phyloP scores from a whole-genome alignment of 2,329 filamentous ascomycete species.

The Ophiostoma perfectum region DNA sequence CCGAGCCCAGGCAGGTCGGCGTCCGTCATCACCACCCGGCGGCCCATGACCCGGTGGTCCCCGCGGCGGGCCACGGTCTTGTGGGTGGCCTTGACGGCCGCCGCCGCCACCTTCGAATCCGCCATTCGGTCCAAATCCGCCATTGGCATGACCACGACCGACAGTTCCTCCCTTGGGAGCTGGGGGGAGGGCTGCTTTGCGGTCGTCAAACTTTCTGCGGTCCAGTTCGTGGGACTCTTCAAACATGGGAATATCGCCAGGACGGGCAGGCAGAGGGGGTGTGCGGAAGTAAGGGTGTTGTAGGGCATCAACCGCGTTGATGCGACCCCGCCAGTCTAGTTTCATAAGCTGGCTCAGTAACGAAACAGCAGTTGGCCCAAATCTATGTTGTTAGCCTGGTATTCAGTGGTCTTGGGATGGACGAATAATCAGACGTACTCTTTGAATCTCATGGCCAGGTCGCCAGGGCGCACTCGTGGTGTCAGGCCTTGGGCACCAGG shows the following conservation, averaged over 20 bases:
- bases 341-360: conserved; percentile 76
- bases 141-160: conserved; percentile 59
- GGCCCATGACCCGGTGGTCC: conserved; percentile 31
- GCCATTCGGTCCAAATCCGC: conserved; percentile 42
- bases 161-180: conserved; percentile 89
- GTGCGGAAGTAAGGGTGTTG: conserved; percentile 87
- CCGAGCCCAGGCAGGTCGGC: conserved; percentile 51
- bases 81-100: conserved; percentile 31
- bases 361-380: conserved; percentile 64
- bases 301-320: conserved; percentile 91
- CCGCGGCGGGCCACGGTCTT: conserved; percentile 14
- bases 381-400: conserved; percentile 30
- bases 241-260: conserved; percentile 83
- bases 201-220: conserved; percentile 79
- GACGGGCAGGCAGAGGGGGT: conserved; percentile 69
- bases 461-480: conserved; percentile 56
- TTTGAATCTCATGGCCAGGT: conserved; percentile 67
- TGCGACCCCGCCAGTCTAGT: conserved; percentile 80
- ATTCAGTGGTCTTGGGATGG: too few relatives aligned
- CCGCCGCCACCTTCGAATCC: conserved; percentile 44
- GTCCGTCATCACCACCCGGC: conserved; percentile 37
- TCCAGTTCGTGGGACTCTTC: conserved; percentile 97
- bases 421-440: conserved; percentile 38
- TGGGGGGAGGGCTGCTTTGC: conserved; percentile 77
- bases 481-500: conserved; percentile 74